Percentiles rank a stretch among this genome's conserved stretches.
Evolutionary conservation across 2,329 filamentous ascomycete genomes (phyloP).

Genomic region (Nannizziopsis barbatae): DNA sequence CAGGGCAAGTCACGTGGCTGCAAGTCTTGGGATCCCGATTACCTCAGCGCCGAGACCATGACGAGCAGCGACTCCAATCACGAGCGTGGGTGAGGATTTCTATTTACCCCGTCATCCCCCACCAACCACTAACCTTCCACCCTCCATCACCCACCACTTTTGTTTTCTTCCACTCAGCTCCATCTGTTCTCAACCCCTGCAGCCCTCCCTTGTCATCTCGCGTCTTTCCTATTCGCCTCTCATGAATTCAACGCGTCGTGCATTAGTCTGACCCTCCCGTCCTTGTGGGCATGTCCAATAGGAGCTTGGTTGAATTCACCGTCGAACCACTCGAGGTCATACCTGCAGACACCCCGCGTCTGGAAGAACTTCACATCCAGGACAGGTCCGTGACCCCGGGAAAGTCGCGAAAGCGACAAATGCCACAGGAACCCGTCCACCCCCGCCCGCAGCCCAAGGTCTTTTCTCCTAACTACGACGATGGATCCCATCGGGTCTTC

Average conservation of each 20-base stretch:
- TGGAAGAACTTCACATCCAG: conserved; percentile 7
- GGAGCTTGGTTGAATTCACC: not conserved
- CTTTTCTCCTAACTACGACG: conserved; percentile 7
- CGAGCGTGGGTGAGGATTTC: not conserved
- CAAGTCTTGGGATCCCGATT: not conserved
- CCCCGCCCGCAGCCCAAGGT: conserved; percentile 4
- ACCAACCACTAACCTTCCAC: not conserved
- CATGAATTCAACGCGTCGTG: not conserved
- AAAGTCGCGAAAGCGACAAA: conserved; percentile 6
- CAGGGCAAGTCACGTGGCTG: not conserved
- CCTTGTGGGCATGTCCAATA: conserved; percentile 1
- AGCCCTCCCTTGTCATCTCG: not conserved
- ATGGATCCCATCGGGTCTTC: conserved; percentile 4
- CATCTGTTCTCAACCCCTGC: not conserved
- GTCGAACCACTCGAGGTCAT: not conserved
- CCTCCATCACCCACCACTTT: not conserved
- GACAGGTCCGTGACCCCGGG: conserved; percentile 1
- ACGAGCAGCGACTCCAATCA: not conserved
- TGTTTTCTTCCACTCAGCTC: not conserved
- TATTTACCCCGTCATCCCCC: too few species aligned
- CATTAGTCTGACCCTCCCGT: not conserved
- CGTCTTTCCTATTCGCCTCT: not conserved
- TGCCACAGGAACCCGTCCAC: not conserved
- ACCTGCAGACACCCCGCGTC: conserved; percentile 1
- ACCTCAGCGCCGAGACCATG: not conserved